Evolutionary conservation across 202 grass and related monocot genomes (phyloP), one percentile per base, ranked within the genome.

Genomic region (Elaeis oleifera): DNA sequence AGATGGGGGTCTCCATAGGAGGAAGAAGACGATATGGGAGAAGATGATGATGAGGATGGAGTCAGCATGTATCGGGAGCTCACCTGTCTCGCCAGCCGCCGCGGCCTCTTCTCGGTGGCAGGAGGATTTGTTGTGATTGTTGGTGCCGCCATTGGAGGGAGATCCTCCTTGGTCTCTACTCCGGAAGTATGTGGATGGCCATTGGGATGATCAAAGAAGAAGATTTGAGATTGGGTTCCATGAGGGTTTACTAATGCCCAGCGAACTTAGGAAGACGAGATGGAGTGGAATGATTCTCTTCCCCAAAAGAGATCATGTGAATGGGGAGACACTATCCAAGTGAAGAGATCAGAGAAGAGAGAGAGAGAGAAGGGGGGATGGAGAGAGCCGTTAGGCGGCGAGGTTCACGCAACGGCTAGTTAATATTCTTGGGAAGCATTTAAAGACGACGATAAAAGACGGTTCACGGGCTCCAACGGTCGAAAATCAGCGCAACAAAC

Each of bases 21-120:
- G 25, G 18, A 27, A 21, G 26, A 64, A 57, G 70, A 74, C n/a
- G 70, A 71, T 22, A 72, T 48, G 21, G 71, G 58, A 56, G 61
- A 20, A 56, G 23, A 24, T 24, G 23, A 64, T 50, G 78, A 31
- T 27, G 77, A 60, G 0, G 62, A 13, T 8, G 74, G 71, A 3
- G 78, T 78, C 9, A 81, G 62, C 26, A 89, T 74, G 81, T 89
- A 89, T 8, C 86, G 70, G 8, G 86, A 85, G 63, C 78, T 89
- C 36, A 89, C 78, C 54, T 89, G 70, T 16, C 81, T 68, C 6
- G 65, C 9, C 11, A 71, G 78, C 78, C 78, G 78, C 21, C 58
- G 72, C 15, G 61, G 66, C 50, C 61, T 76, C 2, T 67, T 58
- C 22, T 52, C 69, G 4, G 77, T 58, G 9, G 73, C 15, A 17